A percentile compares a stretch with the other conserved stretches of the same genome.
Evolutionary conservation across 2,329 filamentous ascomycete genomes (phyloP).

Genomic region (Claviceps digitariae): DNA sequence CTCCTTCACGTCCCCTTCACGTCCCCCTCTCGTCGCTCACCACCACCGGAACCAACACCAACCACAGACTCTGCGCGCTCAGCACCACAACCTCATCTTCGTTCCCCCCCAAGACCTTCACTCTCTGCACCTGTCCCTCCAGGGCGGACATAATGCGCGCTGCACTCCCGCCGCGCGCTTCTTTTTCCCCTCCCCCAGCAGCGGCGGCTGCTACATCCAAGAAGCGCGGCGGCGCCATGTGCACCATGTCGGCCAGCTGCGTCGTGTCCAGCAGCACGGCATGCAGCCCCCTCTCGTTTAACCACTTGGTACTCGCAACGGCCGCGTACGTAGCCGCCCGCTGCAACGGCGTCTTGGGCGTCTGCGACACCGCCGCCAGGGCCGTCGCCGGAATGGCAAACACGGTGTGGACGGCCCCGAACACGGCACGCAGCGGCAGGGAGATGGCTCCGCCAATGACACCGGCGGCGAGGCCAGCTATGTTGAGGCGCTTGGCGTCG

Average conservation of each 20-base stretch:
- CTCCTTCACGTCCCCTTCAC: background rate
- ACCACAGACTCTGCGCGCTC: constrained; percentile 20
- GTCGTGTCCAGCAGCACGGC: constrained; percentile 22
- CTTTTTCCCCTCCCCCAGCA: constrained; percentile 4
- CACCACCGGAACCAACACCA: constrained; percentile 15
- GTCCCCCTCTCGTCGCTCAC: background rate
- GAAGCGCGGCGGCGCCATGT: constrained; percentile 22
- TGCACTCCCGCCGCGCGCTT: constrained; percentile 2
- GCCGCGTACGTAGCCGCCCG: constrained; percentile 27
- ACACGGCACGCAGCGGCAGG: constrained; percentile 25
- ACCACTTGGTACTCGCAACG: constrained; percentile 30
- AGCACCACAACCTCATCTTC: constrained; percentile 11
- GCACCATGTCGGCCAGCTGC: constrained; percentile 16
- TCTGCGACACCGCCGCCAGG: constrained; percentile 19
- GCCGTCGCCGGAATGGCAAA: constrained; percentile 21
- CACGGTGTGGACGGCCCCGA: constrained; percentile 20
- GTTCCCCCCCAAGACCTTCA: constrained; percentile 15
- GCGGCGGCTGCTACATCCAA: constrained; percentile 21
- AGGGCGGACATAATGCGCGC: constrained; percentile 13
- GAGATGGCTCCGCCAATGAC: constrained; percentile 24
- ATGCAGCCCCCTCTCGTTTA: constrained; percentile 24
- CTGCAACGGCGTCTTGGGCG: constrained; percentile 27
- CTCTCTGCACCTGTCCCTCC: constrained; percentile 14
- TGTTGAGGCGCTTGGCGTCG: constrained; percentile 25
- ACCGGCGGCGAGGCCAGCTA: constrained; percentile 24